Conservation (phyloP, 2,329 filamentous ascomycete genomes). For the Alternaria sp. region DNA sequence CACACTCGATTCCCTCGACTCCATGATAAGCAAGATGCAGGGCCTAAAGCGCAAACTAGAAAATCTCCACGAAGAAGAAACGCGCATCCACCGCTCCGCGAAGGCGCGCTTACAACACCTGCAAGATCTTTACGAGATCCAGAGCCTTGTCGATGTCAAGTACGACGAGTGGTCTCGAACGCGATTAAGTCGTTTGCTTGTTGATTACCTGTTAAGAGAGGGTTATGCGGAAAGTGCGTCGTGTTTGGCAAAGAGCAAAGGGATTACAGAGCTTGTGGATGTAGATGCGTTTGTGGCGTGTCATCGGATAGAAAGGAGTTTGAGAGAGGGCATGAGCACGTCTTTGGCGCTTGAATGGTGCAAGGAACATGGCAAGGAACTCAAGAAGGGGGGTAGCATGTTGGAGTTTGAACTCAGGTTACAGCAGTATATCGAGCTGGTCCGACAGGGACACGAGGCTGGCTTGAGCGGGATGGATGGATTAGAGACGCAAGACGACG, state of each 20-base stretch:
- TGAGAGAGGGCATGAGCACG: conserved; percentile 73
- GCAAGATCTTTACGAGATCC: conserved; percentile 79
- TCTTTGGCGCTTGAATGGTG: conserved; percentile 89
- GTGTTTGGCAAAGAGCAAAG: conserved; percentile 76
- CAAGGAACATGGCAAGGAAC: conserved; percentile 87
- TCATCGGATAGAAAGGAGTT: conserved; percentile 76
- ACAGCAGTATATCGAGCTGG: conserved; percentile 94
- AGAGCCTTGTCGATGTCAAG: conserved; percentile 86
- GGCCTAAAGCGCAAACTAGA: conserved; percentile 88
- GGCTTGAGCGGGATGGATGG: conserved; percentile 37
- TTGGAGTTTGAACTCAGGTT: conserved; percentile 93
- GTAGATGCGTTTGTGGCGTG: conserved; percentile 87
- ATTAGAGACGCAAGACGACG: conserved; percentile 30
- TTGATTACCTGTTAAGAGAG: conserved; percentile 89
- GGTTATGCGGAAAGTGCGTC: conserved; percentile 83
- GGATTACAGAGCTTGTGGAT: conserved; percentile 84
- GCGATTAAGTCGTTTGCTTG: conserved; percentile 82
- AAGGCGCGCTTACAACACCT: conserved; percentile 82
- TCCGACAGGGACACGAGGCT: conserved; percentile 65
- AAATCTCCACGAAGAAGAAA: conserved; percentile 80
- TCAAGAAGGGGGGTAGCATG: conserved; percentile 87
- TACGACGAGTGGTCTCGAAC: conserved; percentile 91
- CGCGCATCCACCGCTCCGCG: conserved; percentile 76
- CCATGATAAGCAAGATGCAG: conserved; percentile 85
- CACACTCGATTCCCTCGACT: conserved; percentile 81